Evolutionary conservation across 2,329 filamentous ascomycete species (phyloP), one percentile per base, ranked within the genome.

Genomic region (Epichloe baconii): DNA sequence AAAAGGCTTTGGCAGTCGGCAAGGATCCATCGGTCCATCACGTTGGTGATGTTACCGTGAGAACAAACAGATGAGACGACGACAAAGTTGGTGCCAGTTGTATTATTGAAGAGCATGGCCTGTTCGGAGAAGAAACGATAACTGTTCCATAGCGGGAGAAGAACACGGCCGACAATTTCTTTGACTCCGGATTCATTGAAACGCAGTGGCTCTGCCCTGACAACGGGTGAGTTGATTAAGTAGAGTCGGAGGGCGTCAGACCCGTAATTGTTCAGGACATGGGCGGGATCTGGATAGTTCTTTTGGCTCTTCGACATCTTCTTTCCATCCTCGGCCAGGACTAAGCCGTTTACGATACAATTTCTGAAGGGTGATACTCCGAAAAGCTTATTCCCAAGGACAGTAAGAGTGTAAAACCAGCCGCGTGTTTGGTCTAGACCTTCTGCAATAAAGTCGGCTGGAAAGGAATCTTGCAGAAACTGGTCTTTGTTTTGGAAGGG

Each of bases 11-110:
- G 88, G 59, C 85, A 90, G 57, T 83, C 86, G 50, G 88, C 88
- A 60, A 95, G 70, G 57, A 95, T 89, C 89, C 89, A 95, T 56
- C 82, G 79, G 64, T 95, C 89, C 83, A 95, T 91, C 50, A 94
- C 86, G 17, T 61, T 62, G 34, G 35, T 52, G 40, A 60, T 41
- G 23, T 54, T 48, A 2, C 43, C 26, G 1, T 4, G 26, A 31
- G 26, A 31, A 11, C 26, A 31, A 2, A 31, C 26, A 31, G 26
- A 31, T 31, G 10, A 31, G 8, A 31, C 53, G 48, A 41, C 46
- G 5, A 54, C 53, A 52, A 60, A 59, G 12, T 56, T 52, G 5
- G 52, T 40, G 23, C 55, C 58, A n/a, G 55, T 56, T 4, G 50
- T 57, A 49, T 59, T 57, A 44, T 58, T 54, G 52, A 52, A 61